Conservation (phyloP, 2,329 filamentous ascomycete genomes). For the Elsinoe necatrix region DNA sequence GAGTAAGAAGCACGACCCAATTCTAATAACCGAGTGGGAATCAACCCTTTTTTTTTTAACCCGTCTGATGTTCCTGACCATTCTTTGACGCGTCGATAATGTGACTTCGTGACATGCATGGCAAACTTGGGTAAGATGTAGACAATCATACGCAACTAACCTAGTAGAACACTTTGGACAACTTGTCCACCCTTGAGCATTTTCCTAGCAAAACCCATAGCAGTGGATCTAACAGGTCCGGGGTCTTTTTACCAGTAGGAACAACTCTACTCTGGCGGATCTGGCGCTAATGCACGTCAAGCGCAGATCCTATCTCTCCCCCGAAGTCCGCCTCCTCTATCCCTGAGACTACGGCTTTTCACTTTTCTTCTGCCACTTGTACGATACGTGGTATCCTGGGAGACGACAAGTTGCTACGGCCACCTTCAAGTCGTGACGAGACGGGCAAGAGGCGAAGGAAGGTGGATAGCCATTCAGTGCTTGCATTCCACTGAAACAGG, state of each 20-base stretch:
- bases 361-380: background rate
- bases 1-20: background rate
- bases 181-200: background rate
- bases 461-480: background rate
- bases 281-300: constrained; percentile 15
- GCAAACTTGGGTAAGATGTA: background rate
- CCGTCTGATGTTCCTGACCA: background rate
- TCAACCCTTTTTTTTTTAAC: constrained; percentile 7
- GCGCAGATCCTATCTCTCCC: background rate
- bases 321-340: constrained; percentile 3
- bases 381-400: background rate
- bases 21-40: background rate
- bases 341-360: constrained; percentile 7
- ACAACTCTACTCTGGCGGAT: constrained; percentile 7
- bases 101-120: background rate
- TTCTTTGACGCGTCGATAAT: background rate
- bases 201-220: background rate
- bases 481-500: constrained; percentile 10
- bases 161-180: background rate
- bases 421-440: background rate
- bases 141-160: background rate
- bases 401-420: background rate
- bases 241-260: constrained; percentile 4
- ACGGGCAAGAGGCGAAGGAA: background rate
- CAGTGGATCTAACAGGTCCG: background rate